Percentiles rank a stretch among this genome's conserved stretches.
These are phyloP conservation scores for Geosmithia putterillii DNA, from an alignment of 2,329 filamentous ascomycete genomes.

Conservation along the genomic window DNA sequence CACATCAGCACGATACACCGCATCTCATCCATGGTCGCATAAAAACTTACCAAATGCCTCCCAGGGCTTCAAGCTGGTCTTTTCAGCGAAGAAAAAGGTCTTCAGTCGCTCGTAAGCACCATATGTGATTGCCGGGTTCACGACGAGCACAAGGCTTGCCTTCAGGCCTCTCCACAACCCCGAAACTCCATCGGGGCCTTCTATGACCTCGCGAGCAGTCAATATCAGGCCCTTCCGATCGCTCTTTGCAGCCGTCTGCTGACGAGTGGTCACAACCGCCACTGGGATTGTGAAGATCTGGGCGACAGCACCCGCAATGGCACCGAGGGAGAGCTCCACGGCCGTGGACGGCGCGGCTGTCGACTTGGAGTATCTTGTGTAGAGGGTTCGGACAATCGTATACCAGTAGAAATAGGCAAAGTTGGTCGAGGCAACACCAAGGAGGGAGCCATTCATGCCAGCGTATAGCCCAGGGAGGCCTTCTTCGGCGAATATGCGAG, in stretches of 20 bases:
- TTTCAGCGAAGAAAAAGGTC: slow-evolving; percentile 64
- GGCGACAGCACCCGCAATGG: slow-evolving; percentile 77
- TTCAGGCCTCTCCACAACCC: slow-evolving; percentile 94
- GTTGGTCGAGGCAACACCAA: slow-evolving; percentile 93
- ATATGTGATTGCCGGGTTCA: slow-evolving; percentile 96
- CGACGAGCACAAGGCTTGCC: slow-evolving; percentile 86
- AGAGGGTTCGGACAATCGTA: slow-evolving; percentile 71
- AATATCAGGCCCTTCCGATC: slow-evolving; percentile 80
- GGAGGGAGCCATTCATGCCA: slow-evolving; percentile 72
- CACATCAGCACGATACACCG: background rate
- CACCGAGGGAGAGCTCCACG: slow-evolving; percentile 73
- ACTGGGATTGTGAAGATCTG: slow-evolving; percentile 96
- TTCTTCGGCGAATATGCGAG: slow-evolving; percentile 70
- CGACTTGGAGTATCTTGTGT: slow-evolving; percentile 48
- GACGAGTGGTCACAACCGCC: slow-evolving; percentile 85
- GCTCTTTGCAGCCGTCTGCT: slow-evolving; percentile 79
- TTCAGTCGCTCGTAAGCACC: slow-evolving; percentile 88
- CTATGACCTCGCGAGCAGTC: slow-evolving; percentile 78
- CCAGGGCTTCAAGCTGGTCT: slow-evolving; percentile 61
- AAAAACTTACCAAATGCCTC: slow-evolving; percentile 76
- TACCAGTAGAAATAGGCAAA: slow-evolving; percentile 99
- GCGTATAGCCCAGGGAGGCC: slow-evolving; percentile 75
- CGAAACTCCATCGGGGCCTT: slow-evolving; percentile 78
- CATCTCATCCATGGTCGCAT: background rate
- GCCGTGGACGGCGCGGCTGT: slow-evolving; percentile 57